Conservation (phyloP, 139 green algal species). For the Diplosphaera chodatii region DNA sequence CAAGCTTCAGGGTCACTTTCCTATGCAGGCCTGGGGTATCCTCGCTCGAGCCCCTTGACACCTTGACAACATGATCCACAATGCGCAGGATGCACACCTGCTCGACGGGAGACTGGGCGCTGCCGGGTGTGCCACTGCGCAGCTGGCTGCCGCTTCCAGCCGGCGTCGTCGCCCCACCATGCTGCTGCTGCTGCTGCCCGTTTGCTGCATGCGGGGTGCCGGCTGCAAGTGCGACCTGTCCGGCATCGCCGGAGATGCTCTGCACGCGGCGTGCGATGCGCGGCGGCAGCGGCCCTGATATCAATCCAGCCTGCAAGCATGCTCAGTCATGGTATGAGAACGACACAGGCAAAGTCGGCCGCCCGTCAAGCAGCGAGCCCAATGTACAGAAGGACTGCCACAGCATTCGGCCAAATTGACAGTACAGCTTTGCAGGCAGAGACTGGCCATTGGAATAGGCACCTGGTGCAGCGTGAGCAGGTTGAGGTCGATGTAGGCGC, state of each 20-base stretch:
- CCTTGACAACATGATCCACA: too few relatives aligned
- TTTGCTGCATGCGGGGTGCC: neutral
- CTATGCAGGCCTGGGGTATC: too few relatives aligned
- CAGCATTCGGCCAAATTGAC: too few relatives aligned
- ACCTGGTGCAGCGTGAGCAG: slow-evolving; percentile 51
- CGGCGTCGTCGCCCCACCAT: too few relatives aligned
- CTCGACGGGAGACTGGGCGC: neutral
- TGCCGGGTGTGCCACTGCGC: neutral
- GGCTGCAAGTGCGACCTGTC: neutral
- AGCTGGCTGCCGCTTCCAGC: too few relatives aligned
- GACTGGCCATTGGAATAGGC: neutral
- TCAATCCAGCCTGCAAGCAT: neutral
- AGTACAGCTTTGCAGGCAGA: too few relatives aligned
- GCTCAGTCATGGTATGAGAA: too few relatives aligned
- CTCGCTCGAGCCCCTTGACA: too few relatives aligned
- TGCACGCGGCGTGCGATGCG: neutral
- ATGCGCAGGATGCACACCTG: neutral
- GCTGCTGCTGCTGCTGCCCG: neutral
- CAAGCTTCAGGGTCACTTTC: too few relatives aligned
- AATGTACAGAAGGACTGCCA: too few relatives aligned
- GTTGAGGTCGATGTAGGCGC: slow-evolving; percentile 92
- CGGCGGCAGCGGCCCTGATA: neutral
- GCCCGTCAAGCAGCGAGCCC: too few relatives aligned
- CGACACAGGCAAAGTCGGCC: too few relatives aligned
- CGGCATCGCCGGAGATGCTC: neutral